Conservation (phyloP, 148 eudicot genomes). For the Cornus florida region DNA sequence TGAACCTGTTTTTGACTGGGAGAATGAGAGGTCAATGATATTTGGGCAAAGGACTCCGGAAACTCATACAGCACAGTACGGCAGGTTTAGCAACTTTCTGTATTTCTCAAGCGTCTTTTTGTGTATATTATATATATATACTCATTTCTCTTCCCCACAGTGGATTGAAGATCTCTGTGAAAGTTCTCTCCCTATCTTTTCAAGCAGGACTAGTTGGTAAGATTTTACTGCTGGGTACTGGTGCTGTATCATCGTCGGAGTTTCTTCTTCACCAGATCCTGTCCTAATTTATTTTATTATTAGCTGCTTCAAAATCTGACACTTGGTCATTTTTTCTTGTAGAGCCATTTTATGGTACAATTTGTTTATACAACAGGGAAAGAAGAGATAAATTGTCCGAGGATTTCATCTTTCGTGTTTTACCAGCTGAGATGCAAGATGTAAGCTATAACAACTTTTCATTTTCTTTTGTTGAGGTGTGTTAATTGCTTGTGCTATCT, state of each 20-base stretch:
- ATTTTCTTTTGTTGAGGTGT: neutral
- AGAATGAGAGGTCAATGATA: slow-evolving; percentile 85
- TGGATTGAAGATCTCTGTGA: slow-evolving; percentile 95
- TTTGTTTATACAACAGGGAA: slow-evolving; percentile 93
- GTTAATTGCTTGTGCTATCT: neutral
- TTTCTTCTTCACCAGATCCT: neutral
- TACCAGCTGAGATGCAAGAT: slow-evolving; percentile 67
- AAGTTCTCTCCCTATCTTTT: slow-evolving; percentile 80
- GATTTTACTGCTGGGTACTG: slow-evolving; percentile 19
- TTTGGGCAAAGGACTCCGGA: slow-evolving; percentile 91
- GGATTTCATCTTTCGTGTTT: slow-evolving; percentile 72
- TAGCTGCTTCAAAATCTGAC: slow-evolving; percentile 15
- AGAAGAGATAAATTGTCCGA: slow-evolving; percentile 96
- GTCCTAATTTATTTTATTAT: neutral
- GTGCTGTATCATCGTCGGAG: neutral
- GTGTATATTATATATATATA: neutral
- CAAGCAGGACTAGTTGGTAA: slow-evolving; percentile 97
- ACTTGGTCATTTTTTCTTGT: slow-evolving; percentile 32
- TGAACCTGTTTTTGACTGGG: slow-evolving; percentile 99
- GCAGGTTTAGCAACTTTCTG: slow-evolving; percentile 53
- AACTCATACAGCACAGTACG: slow-evolving; percentile 57
- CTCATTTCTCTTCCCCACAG: slow-evolving; percentile 30
- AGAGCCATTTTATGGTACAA: slow-evolving; percentile 97
- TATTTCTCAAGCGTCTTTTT: neutral
- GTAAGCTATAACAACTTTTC: slow-evolving; percentile 41